phyloP scores from a whole-genome alignment of 2,329 filamentous ascomycete genomes.

The Cladosporium sp. region DNA sequence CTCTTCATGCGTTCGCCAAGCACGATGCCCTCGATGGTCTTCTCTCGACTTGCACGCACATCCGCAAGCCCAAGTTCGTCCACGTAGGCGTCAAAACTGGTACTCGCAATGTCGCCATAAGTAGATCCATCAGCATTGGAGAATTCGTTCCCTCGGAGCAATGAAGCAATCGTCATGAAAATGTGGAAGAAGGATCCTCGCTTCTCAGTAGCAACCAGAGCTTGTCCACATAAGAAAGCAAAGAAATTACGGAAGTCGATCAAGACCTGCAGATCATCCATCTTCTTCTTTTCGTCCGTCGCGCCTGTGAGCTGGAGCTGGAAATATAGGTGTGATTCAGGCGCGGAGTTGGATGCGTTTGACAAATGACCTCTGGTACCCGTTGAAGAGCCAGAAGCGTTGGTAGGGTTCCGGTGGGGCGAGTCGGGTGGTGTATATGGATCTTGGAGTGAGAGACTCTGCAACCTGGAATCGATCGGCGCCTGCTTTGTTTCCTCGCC shows the following conservation, averaged over 20 bases:
- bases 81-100: constrained; percentile 70
- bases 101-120: constrained; percentile 58
- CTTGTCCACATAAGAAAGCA: constrained; percentile 59
- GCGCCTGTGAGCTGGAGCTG: constrained; percentile 51
- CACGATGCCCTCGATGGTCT: constrained; percentile 84
- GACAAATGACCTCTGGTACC: constrained; percentile 42
- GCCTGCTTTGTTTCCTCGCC: constrained; percentile 32
- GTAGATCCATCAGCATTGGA: constrained; percentile 59
- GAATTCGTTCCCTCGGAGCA: constrained; percentile 57
- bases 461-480: constrained; percentile 25
- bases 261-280: constrained; percentile 52
- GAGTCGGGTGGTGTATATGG: constrained; percentile 27
- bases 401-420: constrained; percentile 16
- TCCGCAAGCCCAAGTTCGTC: constrained; percentile 75
- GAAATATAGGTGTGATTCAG: constrained; percentile 56
- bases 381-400: constrained; percentile 26
- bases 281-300: constrained; percentile 28
- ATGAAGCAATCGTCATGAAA: constrained; percentile 57
- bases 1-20: constrained; percentile 83
- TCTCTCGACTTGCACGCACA: constrained; percentile 75
- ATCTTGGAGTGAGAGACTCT: constrained; percentile 26
- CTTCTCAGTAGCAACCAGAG: constrained; percentile 55
- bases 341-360: constrained; percentile 45
- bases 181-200: constrained; percentile 55
- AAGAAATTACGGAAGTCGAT: constrained; percentile 61